Evolutionary conservation across 202 grass and related monocot species (phyloP).

Genomic region (Setaria italica): DNA sequence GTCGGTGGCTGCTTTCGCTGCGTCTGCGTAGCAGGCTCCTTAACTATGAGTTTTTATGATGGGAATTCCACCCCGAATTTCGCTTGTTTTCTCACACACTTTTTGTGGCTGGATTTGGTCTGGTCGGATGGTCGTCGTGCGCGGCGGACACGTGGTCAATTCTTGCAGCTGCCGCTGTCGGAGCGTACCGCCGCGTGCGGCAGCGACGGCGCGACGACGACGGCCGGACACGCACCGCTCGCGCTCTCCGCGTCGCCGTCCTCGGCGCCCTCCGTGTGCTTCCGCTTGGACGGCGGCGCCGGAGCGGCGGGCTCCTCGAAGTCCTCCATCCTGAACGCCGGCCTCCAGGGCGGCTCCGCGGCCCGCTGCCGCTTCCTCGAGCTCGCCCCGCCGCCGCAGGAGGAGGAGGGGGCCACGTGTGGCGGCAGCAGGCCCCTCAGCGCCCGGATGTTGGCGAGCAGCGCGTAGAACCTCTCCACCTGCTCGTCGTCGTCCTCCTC

Average conservation of each 20-base stretch:
- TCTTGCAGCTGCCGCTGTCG: neutral
- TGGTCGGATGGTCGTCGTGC: neutral
- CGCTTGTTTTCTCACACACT: neutral
- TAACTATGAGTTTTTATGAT: too few species aligned
- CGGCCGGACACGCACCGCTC: neutral
- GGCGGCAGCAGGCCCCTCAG: slow-evolving; percentile 7
- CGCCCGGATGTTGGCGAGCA: slow-evolving; percentile 47
- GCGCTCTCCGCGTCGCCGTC: neutral
- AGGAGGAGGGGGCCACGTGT: neutral
- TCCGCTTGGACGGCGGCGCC: neutral
- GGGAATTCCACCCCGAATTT: neutral
- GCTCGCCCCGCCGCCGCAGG: neutral
- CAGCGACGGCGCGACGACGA: neutral
- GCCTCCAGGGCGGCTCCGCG: slow-evolving; percentile 40
- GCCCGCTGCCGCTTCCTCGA: neutral
- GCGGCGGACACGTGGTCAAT: neutral
- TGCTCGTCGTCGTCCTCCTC: slow-evolving; percentile 37
- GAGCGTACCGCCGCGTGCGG: neutral
- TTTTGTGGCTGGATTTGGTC: too few species aligned
- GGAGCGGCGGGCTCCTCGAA: slow-evolving; percentile 14
- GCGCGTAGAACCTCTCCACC: slow-evolving; percentile 55
- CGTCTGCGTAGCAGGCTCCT: too few species aligned
- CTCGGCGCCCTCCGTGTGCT: neutral
- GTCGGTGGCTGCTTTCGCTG: neutral
- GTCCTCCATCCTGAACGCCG: slow-evolving; percentile 54